Conservation (phyloP, 2,329 filamentous ascomycete genomes). For the Tolypocladium guangdongense region DNA sequence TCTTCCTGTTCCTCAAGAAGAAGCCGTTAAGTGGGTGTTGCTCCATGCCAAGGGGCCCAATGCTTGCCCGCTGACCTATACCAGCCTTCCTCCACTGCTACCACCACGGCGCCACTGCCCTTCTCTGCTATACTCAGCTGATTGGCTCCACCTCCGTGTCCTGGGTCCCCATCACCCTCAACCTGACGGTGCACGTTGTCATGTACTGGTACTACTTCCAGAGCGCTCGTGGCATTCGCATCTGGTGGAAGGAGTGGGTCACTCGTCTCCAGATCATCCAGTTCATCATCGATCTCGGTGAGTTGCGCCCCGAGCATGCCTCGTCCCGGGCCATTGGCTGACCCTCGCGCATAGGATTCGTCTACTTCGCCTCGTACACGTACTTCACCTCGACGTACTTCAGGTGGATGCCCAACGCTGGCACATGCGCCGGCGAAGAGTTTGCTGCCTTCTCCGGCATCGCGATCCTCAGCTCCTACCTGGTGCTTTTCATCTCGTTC, state of each 20-base stretch:
- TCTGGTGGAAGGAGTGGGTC: constrained; percentile 99
- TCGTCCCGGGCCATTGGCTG: neutral
- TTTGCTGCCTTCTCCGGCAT: constrained; percentile 92
- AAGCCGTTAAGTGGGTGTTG: constrained; percentile 63
- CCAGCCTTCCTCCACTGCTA: constrained; percentile 94
- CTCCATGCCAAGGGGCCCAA: neutral
- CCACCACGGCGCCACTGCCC: constrained; percentile 92
- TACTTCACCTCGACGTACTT: constrained; percentile 94
- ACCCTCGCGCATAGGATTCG: constrained; percentile 54
- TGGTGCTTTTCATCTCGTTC: constrained; percentile 97
- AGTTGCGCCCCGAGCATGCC: constrained; percentile 17
- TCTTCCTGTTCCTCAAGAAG: constrained; percentile 98
- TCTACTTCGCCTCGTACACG: constrained; percentile 98
- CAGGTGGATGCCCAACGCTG: constrained; percentile 69
- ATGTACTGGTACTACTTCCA: constrained; percentile 99
- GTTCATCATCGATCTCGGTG: constrained; percentile 93
- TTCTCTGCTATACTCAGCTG: constrained; percentile 96
- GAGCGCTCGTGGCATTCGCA: constrained; percentile 84
- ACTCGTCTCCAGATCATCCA: constrained; percentile 95
- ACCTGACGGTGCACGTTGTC: constrained; percentile 88
- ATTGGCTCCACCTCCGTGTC: constrained; percentile 87
- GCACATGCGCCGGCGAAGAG: constrained; percentile 88
- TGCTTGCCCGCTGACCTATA: constrained; percentile 16
- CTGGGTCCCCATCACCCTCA: constrained; percentile 88
- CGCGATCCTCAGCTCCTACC: constrained; percentile 84